phyloP scores from a whole-genome alignment of 179 eudicot genomes.

The Amaranthus tricolor region DNA sequence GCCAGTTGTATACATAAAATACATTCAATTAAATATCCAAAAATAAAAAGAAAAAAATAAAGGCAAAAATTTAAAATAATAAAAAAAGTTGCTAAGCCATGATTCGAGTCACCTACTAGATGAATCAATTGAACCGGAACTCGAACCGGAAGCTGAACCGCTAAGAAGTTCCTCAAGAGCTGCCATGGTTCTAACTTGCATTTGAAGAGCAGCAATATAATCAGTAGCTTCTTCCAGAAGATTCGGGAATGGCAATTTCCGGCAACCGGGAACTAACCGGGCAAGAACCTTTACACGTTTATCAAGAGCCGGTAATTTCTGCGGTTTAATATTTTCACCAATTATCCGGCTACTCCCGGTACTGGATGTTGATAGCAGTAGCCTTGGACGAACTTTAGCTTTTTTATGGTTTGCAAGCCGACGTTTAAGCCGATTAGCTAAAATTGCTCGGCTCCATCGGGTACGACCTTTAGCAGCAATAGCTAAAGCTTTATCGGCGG shows the following conservation, averaged over 20 bases:
- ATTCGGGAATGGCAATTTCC: conserved; percentile 62
- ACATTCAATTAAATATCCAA: conserved; percentile 33
- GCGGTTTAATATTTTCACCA: not conserved
- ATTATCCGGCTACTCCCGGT: conserved; percentile 7
- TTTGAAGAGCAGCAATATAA: conserved; percentile 78
- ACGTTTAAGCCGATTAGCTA: conserved; percentile 45
- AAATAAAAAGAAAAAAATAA: not conserved
- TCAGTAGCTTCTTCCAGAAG: conserved; percentile 81
- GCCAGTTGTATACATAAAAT: conserved; percentile 36
- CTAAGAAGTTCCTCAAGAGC: conserved; percentile 51
- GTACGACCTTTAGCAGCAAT: conserved; percentile 60
- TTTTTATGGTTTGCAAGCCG: conserved; percentile 39
- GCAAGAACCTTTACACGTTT: conserved; percentile 54
- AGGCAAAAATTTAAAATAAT: too few relatives aligned
- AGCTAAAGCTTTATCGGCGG: conserved; percentile 75
- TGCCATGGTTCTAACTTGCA: conserved; percentile 87
- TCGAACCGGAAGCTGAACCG: conserved; percentile 20
- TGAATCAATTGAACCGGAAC: conserved; percentile 24
- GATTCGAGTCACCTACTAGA: conserved; percentile 17
- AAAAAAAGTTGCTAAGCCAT: conserved; percentile 12
- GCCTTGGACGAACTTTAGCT: conserved; percentile 28
- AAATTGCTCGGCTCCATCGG: conserved; percentile 86
- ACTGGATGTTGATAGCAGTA: conserved; percentile 11
- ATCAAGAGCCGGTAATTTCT: conserved; percentile 40
- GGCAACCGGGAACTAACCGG: conserved; percentile 84